Conservation (phyloP, 768 basidiomycete species). For the Suillus variegatus region DNA sequence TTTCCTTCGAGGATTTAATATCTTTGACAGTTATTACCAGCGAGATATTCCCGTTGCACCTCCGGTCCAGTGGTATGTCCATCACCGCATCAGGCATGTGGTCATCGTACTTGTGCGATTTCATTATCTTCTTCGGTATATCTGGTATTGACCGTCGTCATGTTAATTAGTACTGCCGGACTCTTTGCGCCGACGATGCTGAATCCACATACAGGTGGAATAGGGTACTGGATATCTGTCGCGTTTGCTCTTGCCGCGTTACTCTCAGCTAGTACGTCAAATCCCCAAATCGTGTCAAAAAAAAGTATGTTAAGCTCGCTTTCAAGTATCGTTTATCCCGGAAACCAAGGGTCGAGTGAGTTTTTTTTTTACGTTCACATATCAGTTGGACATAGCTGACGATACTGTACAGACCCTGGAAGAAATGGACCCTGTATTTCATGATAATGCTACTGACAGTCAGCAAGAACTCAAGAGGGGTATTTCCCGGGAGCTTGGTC, state of each 20-base stretch:
- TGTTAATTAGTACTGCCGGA: conserved; percentile 24
- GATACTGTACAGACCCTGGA: conserved; percentile 27
- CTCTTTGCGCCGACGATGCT: conserved; percentile 31
- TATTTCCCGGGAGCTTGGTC: conserved; percentile 30
- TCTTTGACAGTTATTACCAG: conserved; percentile 36
- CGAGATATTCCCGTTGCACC: conserved; percentile 43
- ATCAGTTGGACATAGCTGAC: background rate
- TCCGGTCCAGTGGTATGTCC: conserved; percentile 42
- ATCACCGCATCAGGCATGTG: conserved; percentile 43
- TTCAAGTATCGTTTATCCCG: conserved; percentile 28
- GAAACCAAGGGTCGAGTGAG: conserved; percentile 36
- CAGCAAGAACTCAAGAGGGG: conserved; percentile 28
- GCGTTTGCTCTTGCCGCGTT: conserved; percentile 29
- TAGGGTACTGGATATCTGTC: conserved; percentile 31
- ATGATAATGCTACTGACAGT: conserved; percentile 27
- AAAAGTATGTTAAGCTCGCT: background rate
- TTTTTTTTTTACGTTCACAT: background rate
- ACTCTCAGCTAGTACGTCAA: conserved; percentile 28
- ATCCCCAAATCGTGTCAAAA: background rate
- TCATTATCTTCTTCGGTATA: background rate
- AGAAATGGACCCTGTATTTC: conserved; percentile 35
- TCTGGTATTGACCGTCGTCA: background rate
- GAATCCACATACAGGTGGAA: conserved; percentile 19
- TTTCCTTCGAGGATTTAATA: conserved; percentile 8
- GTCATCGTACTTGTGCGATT: conserved; percentile 38